Evolutionary conservation across 176 grass and related monocot species (phyloP).

Genomic region (Musa acuminata): DNA sequence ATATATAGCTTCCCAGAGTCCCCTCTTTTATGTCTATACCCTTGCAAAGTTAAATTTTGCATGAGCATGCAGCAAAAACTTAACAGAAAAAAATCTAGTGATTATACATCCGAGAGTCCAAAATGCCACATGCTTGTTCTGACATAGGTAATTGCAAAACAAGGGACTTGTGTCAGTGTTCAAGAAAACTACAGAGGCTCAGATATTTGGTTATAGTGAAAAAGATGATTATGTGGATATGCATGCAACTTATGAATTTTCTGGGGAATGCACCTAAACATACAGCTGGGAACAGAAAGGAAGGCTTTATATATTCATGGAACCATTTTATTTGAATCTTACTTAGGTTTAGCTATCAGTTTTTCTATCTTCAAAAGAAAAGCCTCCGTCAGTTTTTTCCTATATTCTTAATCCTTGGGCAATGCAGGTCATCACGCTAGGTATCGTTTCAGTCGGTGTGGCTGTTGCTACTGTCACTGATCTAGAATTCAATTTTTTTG

Average conservation of each 20-base stretch:
- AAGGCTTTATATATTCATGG: background rate
- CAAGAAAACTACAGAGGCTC: background rate
- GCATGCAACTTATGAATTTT: background rate
- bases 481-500: slow-evolving; percentile 22
- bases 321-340: background rate
- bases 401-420: background rate
- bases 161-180: background rate
- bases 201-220: background rate
- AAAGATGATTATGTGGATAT: background rate
- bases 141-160: background rate
- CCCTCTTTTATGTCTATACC: background rate
- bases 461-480: slow-evolving; percentile 24
- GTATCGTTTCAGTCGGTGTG: slow-evolving; percentile 41
- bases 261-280: background rate
- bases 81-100: background rate
- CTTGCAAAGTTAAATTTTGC: background rate
- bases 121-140: background rate
- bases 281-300: background rate
- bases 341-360: too few species aligned
- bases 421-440: slow-evolving; percentile 64
- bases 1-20: background rate
- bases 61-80: background rate
- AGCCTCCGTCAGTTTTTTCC: background rate
- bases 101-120: background rate
- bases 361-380: too few species aligned